Base-by-base conservation (phyloP, 208 protist genomes). In the Lotmaria passim region DNA sequence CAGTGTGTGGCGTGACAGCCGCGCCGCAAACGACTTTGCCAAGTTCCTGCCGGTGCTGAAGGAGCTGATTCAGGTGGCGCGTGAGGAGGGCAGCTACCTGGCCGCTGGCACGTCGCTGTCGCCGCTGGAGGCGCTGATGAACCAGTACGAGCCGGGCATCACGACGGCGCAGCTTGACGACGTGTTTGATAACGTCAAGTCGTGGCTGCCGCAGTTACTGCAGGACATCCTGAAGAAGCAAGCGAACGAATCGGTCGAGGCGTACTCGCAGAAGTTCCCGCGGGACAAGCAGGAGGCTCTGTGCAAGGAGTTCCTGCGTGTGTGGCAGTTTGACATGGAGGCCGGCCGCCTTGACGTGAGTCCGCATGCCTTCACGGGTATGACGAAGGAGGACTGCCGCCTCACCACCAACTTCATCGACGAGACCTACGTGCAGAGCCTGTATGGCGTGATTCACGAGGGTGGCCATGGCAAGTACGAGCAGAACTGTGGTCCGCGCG, bases 381-480 rank as follows among this genome's bases (percentile, higher is more conserved):
- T 87, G 69, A 73, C 79, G 36, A 83, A 85, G 71, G 82, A 89
- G 36, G 94, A 98, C 79, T 81, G 83, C 50, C 85, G 94, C 36
- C 83, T 98, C 50, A 98, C 94, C 1, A 94, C 88, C 4, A 81
- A 84, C 63, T 98, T 91, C 70, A 46, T 17, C n/a, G 84, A 86
- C 10, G 58, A 81, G 0, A 78, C 84, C 36, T 88, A 87, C 44
- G 56, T 78, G 11, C 48, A 84, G 26, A 82, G 77, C 26, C 68
- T 98, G 3, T 74, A 86, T 41, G 91, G 76, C 12, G 69, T 91
- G 31, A 88, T 98, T 41, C 93, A 97, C 58, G 93, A 97, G 69
- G 81, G 81, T 3, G 94, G 94, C 3, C 94, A 98, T 62, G 90
- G 87, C 38, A 92, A 94, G 67, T 98, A 97, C 72, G 91, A 97